Evolutionary conservation across 225 moss, liverwort and hornwort genomes (phyloP).

Genomic region (Thuidium tamariscinum): DNA sequence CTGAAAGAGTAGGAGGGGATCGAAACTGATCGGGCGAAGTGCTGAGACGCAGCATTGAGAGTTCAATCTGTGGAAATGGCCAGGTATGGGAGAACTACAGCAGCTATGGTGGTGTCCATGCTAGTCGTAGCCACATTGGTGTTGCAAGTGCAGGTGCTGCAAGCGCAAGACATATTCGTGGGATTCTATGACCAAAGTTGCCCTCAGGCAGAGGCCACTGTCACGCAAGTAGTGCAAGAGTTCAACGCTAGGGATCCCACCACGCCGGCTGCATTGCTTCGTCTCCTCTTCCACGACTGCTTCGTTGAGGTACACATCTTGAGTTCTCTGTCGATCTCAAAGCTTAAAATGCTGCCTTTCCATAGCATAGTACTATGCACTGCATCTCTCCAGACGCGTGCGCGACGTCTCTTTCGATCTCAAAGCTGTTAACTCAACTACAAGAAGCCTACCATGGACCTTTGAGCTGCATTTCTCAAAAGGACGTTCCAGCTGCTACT

Average conservation of each 20-base stretch:
- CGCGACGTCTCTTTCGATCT: background rate
- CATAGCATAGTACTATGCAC: background rate
- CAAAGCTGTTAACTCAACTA: background rate
- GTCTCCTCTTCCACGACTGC: conserved; percentile 56
- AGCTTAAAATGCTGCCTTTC: background rate
- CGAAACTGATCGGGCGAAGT: background rate
- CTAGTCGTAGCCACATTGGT: background rate
- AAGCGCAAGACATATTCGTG: conserved; percentile 26
- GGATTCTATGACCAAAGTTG: conserved; percentile 48
- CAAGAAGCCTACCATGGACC: background rate
- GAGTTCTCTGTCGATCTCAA: background rate
- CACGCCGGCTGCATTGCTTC: conserved; percentile 33
- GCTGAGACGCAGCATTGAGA: background rate
- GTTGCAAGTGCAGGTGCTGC: conserved; percentile 9
- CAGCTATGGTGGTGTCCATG: background rate
- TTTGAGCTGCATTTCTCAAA: background rate
- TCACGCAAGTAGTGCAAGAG: conserved; percentile 31
- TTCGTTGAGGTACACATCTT: conserved; percentile 33
- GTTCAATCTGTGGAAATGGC: background rate
- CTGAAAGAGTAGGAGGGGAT: background rate
- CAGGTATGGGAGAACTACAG: background rate
- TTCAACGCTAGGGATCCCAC: conserved; percentile 26
- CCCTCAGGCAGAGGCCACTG: conserved; percentile 31
- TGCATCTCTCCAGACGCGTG: background rate
- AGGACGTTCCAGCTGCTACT: background rate